Conservation (phyloP, 2,329 filamentous ascomycete genomes). For the Ascochyta rabiei region DNA sequence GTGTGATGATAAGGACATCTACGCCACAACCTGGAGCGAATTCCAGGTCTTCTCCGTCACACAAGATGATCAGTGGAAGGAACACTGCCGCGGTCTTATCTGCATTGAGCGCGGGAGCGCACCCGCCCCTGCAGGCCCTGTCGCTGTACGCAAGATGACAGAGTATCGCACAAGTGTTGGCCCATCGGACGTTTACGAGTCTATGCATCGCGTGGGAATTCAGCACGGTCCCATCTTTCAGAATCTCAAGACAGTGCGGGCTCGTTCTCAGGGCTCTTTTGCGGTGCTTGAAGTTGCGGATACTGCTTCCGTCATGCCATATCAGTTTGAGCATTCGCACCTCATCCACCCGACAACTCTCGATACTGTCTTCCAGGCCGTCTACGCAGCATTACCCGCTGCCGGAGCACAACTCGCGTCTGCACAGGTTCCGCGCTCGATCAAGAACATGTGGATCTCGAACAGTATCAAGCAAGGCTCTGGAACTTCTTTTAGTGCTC, state of each 20-base stretch:
- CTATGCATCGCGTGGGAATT: slow-evolving; percentile 5
- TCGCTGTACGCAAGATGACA: not conserved
- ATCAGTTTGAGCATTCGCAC: slow-evolving; percentile 1
- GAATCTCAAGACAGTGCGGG: not conserved
- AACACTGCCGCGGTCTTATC: slow-evolving; percentile 24
- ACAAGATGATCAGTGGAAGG: slow-evolving; percentile 15
- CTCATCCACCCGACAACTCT: slow-evolving; percentile 19
- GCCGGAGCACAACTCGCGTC: slow-evolving; percentile 1
- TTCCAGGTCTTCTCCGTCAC: slow-evolving; percentile 27
- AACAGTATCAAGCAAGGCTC: not conserved
- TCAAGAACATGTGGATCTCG: slow-evolving; percentile 15
- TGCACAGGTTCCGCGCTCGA: slow-evolving; percentile 18
- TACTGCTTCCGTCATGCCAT: slow-evolving; percentile 1
- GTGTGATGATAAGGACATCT: slow-evolving; percentile 13
- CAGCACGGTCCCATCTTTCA: slow-evolving; percentile 7
- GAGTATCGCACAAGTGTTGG: not conserved
- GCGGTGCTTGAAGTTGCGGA: not conserved
- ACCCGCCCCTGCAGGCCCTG: not conserved
- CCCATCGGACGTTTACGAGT: slow-evolving; percentile 1
- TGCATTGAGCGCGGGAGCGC: not conserved
- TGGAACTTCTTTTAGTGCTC: not conserved
- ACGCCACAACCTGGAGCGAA: slow-evolving; percentile 17
- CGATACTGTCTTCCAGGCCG: slow-evolving; percentile 14
- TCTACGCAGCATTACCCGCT: slow-evolving; percentile 8
- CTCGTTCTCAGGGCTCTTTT: not conserved